Base-by-base conservation (phyloP, 164 flowering plant species). In the Aristolochia californica region DNA sequence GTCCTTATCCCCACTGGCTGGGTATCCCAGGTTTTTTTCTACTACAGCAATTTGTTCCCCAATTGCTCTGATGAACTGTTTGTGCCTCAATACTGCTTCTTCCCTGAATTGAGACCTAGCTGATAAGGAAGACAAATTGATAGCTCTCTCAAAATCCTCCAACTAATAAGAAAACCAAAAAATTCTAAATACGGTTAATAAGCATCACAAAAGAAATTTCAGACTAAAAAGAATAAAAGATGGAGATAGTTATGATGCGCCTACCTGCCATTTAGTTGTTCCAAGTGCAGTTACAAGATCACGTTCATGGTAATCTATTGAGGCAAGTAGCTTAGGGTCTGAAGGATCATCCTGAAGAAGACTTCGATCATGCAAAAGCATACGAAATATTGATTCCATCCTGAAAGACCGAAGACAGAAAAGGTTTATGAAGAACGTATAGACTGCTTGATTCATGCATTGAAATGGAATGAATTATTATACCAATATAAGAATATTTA, bases 251-350 rank as follows among this genome's bases (percentile, higher is more conserved):
- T 24, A 24, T 22, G 2, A 22, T 0, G 28, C 2, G 49, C 13
- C 2, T 60, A 78, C 85, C 83, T 81, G 85, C 83, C 85, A 81
- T 69, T 75, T 81, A 56, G 80, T 72, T 53, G 85, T 81, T 62
- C 72, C 85, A 43, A 81, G 68, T 16, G 73, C 74, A 57, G 81
- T 81, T 50, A 67, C 68, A 66, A 81, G 76, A 72, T 78, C 83
- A 21, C 83, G 80, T 58, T 53, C 66, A 70, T 78, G 83, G 70
- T 67, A 74, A 1, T 77, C 77, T 18, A 81, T 66, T 45, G 78
- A 70, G 38, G 56, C 43, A 53, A 68, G 74, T 21, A 80, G 65
- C 73, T 60, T 77, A 18, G 56, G 60, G 27, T 74, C 81, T 25
- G 76, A 55, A 60, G 61, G 60, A 16, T 66, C 72, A 21, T 57